Conservation (phyloP, 2,329 filamentous ascomycete genomes). For the Geosmithia putterillii region DNA sequence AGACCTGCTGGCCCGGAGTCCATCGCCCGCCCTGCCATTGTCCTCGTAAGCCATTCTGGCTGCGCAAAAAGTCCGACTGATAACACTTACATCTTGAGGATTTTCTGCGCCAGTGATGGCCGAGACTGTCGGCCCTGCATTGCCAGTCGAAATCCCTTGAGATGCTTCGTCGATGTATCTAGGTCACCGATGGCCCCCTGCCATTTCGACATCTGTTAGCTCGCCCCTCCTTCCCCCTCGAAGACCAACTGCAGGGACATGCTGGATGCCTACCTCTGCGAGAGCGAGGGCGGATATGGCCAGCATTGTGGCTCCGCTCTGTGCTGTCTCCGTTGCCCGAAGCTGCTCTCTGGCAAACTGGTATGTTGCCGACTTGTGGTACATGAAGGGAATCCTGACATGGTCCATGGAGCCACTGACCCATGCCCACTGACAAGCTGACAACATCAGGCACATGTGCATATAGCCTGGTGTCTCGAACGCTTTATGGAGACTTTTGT, state of each 20-base stretch:
- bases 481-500: constrained; percentile 26
- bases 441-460: constrained; percentile 30
- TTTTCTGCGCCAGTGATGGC: constrained; percentile 24
- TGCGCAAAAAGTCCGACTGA: background rate
- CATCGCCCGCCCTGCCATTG: constrained; percentile 22
- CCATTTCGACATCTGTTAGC: background rate
- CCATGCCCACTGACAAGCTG: constrained; percentile 32
- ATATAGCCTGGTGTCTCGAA: constrained; percentile 31
- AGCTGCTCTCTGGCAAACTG: constrained; percentile 31
- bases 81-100: constrained; percentile 25
- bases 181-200: constrained; percentile 29
- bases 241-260: background rate
- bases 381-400: constrained; percentile 30
- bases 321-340: constrained; percentile 19
- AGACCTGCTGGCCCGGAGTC: constrained; percentile 24
- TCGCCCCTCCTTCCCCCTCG: no score
- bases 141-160: constrained; percentile 8
- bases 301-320: constrained; percentile 27
- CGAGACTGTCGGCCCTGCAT: constrained; percentile 3
- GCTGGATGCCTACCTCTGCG: constrained; percentile 22
- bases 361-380: constrained; percentile 33
- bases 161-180: constrained; percentile 28
- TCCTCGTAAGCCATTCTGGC: background rate
- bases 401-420: constrained; percentile 29
- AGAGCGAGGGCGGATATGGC: constrained; percentile 30